Evolutionary conservation across 352 stramenopile species (phyloP).

Genomic region (Phytophthora chlamydospora): DNA sequence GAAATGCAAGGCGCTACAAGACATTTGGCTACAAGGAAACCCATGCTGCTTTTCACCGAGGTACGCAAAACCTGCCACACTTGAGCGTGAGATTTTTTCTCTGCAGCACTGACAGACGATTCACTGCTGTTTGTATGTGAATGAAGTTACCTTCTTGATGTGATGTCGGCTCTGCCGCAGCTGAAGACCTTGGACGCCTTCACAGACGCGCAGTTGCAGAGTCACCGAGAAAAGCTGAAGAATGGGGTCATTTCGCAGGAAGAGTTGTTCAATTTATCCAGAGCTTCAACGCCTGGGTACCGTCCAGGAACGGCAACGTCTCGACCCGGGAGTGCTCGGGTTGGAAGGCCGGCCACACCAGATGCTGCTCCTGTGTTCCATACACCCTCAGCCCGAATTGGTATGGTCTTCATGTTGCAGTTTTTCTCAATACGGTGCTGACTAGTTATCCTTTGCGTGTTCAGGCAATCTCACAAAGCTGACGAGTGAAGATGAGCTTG

Average conservation of each 20-base stretch:
- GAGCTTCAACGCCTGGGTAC: conserved; percentile 48
- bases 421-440: neutral
- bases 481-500: conserved; percentile 47
- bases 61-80: conserved; percentile 13
- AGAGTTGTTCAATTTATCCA: conserved; percentile 29
- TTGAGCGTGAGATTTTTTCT: neutral
- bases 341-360: conserved; percentile 39
- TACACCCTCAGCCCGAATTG: conserved; percentile 49
- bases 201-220: conserved; percentile 52
- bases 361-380: conserved; percentile 56
- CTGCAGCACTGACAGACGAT: neutral
- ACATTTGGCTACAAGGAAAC: conserved; percentile 78
- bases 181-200: conserved; percentile 73
- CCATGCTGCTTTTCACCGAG: conserved; percentile 64
- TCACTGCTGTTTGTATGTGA: neutral
- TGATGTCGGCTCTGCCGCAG: conserved; percentile 46
- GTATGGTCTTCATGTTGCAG: conserved; percentile 20
- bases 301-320: conserved; percentile 34
- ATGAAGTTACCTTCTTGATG: conserved; percentile 62
- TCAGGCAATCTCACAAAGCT: conserved; percentile 59
- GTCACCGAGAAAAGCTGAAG: conserved; percentile 48
- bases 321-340: conserved; percentile 43
- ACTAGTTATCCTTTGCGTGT: neutral
- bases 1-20: conserved; percentile 43
- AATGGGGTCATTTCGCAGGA: conserved; percentile 47